phyloP scores from a whole-genome alignment of 768 basidiomycete genomes.

The Butyriboletus loyo region DNA sequence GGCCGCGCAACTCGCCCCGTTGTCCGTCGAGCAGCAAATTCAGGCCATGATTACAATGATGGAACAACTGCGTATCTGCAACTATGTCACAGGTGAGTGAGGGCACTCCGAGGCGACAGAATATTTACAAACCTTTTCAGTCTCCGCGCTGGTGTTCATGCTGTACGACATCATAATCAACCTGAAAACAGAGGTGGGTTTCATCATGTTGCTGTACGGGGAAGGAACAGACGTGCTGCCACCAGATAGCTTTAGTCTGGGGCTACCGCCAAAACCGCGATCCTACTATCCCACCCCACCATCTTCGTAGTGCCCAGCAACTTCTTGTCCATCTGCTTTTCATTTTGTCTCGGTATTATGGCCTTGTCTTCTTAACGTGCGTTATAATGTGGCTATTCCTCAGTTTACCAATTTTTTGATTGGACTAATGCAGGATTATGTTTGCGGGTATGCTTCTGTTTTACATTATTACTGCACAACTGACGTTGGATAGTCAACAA shows the following conservation, averaged over 20 bases:
- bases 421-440: conserved; percentile 4
- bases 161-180: conserved; percentile 22
- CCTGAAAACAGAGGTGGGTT: conserved; percentile 16
- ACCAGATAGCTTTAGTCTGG: conserved; percentile 20
- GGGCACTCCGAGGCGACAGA: background rate
- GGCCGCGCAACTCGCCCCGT: conserved; percentile 2
- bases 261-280: background rate
- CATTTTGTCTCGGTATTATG: conserved; percentile 25
- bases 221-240: background rate
- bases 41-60: conserved; percentile 1
- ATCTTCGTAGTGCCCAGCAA: background rate
- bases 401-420: background rate
- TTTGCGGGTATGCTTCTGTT: conserved; percentile 12
- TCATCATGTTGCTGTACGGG: background rate
- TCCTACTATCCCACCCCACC: background rate
- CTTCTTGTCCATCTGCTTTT: conserved; percentile 15
- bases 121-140: background rate
- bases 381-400: background rate
- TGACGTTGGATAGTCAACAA: conserved; percentile 17
- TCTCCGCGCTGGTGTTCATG: conserved; percentile 16
- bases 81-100: conserved; percentile 13
- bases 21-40: conserved; percentile 2
- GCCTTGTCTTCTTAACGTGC: conserved; percentile 21
- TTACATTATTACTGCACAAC: background rate
- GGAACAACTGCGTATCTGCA: conserved; percentile 13